Evolutionary conservation across 2,329 filamentous ascomycete genomes (phyloP).

Genomic region (Fusarium sp.): DNA sequence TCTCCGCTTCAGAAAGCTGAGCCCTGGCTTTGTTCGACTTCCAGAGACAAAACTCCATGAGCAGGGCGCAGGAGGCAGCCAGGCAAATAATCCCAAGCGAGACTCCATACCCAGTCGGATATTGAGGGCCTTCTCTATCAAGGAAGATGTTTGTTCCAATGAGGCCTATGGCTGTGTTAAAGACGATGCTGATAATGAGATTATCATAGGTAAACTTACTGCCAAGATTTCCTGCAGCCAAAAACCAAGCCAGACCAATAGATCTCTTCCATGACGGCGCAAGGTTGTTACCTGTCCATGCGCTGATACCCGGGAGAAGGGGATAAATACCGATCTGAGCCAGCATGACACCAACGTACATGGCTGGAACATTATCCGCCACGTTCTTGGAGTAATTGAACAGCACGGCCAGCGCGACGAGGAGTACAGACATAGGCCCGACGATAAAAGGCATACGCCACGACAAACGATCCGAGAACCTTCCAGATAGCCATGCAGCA

Average conservation of each 20-base stretch:
- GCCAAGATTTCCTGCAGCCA: conserved; percentile 34
- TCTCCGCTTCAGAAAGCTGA: not conserved
- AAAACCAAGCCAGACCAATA: conserved; percentile 36
- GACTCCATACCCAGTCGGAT: conserved; percentile 49
- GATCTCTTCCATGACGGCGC: conserved; percentile 35
- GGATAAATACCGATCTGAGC: conserved; percentile 43
- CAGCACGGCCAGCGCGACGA: conserved; percentile 46
- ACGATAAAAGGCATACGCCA: conserved; percentile 52
- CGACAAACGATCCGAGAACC: conserved; percentile 46
- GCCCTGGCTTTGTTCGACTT: conserved; percentile 12
- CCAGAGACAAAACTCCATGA: conserved; percentile 27
- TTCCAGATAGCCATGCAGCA: conserved; percentile 40
- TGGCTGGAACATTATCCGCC: conserved; percentile 44
- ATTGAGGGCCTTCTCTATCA: conserved; percentile 45
- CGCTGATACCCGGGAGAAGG: conserved; percentile 39
- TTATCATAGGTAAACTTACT: conserved; percentile 16
- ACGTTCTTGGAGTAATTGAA: conserved; percentile 47
- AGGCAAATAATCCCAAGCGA: conserved; percentile 42
- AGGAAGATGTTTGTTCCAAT: conserved; percentile 52
- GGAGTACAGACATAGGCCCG: conserved; percentile 40
- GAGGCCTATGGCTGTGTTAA: conserved; percentile 10
- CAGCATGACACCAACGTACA: conserved; percentile 21
- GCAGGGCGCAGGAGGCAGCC: conserved; percentile 7
- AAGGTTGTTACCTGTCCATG: conserved; percentile 40
- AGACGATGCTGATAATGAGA: not conserved